Conservation (phyloP, 169 alveolate genomes). For the Cryptosporidium sp. region DNA sequence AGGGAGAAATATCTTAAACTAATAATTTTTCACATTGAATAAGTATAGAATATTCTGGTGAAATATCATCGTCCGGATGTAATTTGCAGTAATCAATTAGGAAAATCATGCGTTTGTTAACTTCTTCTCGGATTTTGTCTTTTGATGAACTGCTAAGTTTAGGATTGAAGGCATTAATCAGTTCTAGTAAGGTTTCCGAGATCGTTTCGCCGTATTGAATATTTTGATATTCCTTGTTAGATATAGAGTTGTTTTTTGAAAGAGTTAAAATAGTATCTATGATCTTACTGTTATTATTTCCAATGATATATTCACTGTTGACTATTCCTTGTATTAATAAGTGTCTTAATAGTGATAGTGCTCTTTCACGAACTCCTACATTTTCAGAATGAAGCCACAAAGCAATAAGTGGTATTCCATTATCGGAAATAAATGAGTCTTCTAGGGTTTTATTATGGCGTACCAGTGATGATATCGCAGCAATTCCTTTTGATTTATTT, state of each 20-base stretch:
- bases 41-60: constrained; percentile 42
- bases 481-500: constrained; percentile 24
- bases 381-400: constrained; percentile 21
- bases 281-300: constrained; percentile 7
- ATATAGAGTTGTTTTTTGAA: background rate
- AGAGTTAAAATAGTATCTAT: constrained; percentile 15
- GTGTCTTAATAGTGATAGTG: constrained; percentile 49
- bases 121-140: background rate
- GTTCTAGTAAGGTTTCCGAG: constrained; percentile 33
- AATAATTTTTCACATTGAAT: constrained; percentile 6
- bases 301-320: background rate
- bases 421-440: background rate
- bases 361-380: constrained; percentile 38
- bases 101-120: constrained; percentile 12
- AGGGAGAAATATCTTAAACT: background rate
- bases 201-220: constrained; percentile 58
- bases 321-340: constrained; percentile 6
- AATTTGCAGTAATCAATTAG: constrained; percentile 7
- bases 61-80: constrained; percentile 44
- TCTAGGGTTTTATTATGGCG: constrained; percentile 52
- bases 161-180: background rate
- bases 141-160: background rate
- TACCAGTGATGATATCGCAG: constrained; percentile 59
- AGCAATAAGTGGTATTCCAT: constrained; percentile 20
- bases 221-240: background rate